phyloP scores from a whole-genome alignment of 345 rosid genomes.

The Lenwebbia sp. region DNA sequence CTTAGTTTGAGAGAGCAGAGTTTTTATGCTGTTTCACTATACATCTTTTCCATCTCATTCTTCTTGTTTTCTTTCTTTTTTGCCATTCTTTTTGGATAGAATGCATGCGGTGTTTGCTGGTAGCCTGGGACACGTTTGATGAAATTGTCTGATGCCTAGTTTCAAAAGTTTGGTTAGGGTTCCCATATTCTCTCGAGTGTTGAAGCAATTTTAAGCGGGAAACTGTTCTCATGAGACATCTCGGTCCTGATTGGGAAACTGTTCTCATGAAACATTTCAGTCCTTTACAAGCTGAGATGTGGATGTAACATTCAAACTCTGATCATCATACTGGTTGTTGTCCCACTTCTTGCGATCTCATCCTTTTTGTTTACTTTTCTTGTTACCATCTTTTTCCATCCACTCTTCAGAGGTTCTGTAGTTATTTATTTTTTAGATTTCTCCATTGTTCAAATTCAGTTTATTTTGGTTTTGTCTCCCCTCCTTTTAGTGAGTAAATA shows the following conservation, averaged over 20 bases:
- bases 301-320: not conserved
- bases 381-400: not conserved
- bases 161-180: not conserved
- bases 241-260: not conserved
- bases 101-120: not conserved
- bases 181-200: not conserved
- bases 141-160: not conserved
- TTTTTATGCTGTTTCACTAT: not conserved
- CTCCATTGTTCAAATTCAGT: not conserved
- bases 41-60: not conserved
- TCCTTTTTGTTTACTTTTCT: not conserved
- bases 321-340: not conserved
- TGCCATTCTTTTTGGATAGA: not conserved
- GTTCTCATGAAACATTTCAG: not conserved
- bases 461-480: not conserved
- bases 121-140: not conserved
- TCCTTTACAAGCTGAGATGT: not conserved
- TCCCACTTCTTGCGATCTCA: not conserved
- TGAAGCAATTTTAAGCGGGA: not conserved
- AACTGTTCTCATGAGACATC: not conserved
- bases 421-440: not conserved
- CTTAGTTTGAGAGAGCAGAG: not conserved
- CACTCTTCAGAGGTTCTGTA: not conserved
- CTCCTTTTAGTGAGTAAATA: not conserved
- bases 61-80: not conserved